phyloP scores from a whole-genome alignment of 169 alveolate species.

The Eimeria tenella region DNA sequence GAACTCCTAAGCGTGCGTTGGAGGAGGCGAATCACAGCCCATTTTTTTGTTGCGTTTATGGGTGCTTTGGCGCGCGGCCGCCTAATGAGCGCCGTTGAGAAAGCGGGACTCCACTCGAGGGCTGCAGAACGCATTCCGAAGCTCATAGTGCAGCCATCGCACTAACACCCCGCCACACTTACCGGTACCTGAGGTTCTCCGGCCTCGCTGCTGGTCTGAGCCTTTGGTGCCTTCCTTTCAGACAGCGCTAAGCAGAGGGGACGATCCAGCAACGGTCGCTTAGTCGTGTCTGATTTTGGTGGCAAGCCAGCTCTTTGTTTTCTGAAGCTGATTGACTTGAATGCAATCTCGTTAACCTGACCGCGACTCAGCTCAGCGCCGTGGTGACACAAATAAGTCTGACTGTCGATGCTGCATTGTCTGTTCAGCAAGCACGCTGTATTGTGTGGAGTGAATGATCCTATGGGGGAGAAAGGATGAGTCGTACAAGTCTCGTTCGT shows the following conservation, averaged over 20 bases:
- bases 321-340: not conserved
- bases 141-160: not conserved
- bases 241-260: not conserved
- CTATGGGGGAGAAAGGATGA: conserved; percentile 22
- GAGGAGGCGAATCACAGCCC: too few species aligned
- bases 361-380: not conserved
- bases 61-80: too few species aligned
- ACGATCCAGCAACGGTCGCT: not conserved
- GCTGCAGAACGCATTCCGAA: not conserved
- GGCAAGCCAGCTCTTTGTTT: not conserved
- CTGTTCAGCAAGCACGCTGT: not conserved
- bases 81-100: too few species aligned
- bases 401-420: too few species aligned
- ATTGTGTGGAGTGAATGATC: too few species aligned
- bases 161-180: conserved; percentile 19
- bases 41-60: too few species aligned
- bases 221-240: conserved; percentile 8
- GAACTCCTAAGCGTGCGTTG: too few species aligned
- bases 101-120: conserved; percentile 15
- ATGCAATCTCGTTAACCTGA: conserved; percentile 13
- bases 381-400: not conserved
- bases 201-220: not conserved
- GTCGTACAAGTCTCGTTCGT: conserved; percentile 39
- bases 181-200: not conserved
- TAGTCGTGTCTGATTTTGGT: not conserved